Evolutionary conservation across 331 rosid species (phyloP), one percentile per base, ranked within the genome.

Genomic region (Rosa hybrid): DNA sequence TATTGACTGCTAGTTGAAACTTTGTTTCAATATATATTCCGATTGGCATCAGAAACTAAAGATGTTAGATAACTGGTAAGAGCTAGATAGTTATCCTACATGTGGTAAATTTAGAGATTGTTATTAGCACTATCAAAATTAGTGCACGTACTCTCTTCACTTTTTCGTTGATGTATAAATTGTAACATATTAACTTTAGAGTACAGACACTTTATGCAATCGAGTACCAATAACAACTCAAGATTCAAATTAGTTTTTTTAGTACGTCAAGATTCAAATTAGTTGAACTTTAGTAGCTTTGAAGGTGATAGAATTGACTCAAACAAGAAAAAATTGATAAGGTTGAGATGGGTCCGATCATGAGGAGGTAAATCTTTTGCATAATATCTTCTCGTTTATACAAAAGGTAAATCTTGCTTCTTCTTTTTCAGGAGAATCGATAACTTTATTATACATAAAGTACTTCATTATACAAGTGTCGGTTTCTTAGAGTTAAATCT

Each of bases 321-420:
- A 73, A 9, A 21, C 72, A 39, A 63, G 81, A 48, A 81, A 68
- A 83, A 84, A 60, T 72, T 73, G 38, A 68, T 75, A 75, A 78
- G 39, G 79, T 79, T 46, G 74, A 73, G 78, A 73, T 10, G 73
- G 81, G 67, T 81, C 80, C 38, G 39, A 34, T 53, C 63, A 21
- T 6, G 6, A 48, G 20, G 34, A 16, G 64, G 69, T 53, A 63
- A 83, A 56, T 60, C 53, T 71, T 30, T 77, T 62, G 60, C 49
- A 27, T 57, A 82, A 51, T 71, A 74, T 25, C 74, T 67, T 74
- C 76, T 25, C 77, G 76, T 76, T 62, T 20, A 2, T 23, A 18
- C 23, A 54, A 54, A 54, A 54, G 27, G 11, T n/a, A 1, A n/a
- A 20, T 57, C 13, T n/a, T 20, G 62, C 62, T 57, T 57, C 63